Evolutionary conservation across 2,329 filamentous ascomycete genomes (phyloP).

Genomic region (Corinectria fuckeliana): DNA sequence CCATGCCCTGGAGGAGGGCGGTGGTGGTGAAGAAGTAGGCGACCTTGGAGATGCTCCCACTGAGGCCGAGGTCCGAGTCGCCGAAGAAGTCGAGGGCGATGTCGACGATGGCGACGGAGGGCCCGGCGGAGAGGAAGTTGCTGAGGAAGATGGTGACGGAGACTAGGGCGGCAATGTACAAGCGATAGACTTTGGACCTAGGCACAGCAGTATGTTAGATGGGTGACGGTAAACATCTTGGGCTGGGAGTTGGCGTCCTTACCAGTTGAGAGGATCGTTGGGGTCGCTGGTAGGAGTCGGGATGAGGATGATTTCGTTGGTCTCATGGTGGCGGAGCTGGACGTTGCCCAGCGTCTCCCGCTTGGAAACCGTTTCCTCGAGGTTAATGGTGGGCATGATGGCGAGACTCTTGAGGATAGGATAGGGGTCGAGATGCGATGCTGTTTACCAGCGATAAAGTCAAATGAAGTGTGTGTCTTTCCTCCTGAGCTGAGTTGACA

Average conservation of each 20-base stretch:
- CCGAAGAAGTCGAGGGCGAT: slow-evolving; percentile 21
- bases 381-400: not conserved
- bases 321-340: slow-evolving; percentile 22
- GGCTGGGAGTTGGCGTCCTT: not conserved
- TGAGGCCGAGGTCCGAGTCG: slow-evolving; percentile 4
- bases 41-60: slow-evolving; percentile 18
- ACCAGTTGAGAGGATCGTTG: slow-evolving; percentile 54
- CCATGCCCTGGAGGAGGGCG: slow-evolving; percentile 23
- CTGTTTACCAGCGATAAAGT: no score
- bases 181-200: slow-evolving; percentile 42
- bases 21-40: slow-evolving; percentile 25
- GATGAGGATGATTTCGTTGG: slow-evolving; percentile 55
- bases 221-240: not conserved
- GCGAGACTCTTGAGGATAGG: no score
- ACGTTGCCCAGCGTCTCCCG: slow-evolving; percentile 21
- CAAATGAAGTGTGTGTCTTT: no score
- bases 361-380: not conserved
- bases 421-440: no score
- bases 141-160: slow-evolving; percentile 23
- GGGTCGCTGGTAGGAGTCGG: slow-evolving; percentile 55
- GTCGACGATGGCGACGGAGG: slow-evolving; percentile 20
- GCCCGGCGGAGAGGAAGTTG: slow-evolving; percentile 24
- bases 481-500: no score
- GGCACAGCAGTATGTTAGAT: not conserved
- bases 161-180: slow-evolving; percentile 23